These are phyloP conservation scores for Linum lewisii DNA, from an alignment of 345 rosid genomes.

Conservation along the genomic window DNA sequence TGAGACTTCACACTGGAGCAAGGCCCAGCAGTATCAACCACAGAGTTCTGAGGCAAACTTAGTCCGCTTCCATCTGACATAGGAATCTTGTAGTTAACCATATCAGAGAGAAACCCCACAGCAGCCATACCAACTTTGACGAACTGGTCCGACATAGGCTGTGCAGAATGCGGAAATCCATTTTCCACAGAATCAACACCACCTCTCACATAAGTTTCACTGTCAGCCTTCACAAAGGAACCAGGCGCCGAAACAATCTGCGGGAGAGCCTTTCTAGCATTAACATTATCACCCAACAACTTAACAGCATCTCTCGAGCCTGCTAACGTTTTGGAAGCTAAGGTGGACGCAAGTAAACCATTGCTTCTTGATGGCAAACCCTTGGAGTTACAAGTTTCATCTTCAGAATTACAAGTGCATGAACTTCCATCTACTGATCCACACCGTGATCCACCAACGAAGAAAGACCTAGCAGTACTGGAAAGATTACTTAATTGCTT, in stretches of 20 bases:
- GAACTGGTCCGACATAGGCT: slow-evolving; percentile 56
- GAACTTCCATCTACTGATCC: slow-evolving; percentile 61
- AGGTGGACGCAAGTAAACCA: slow-evolving; percentile 30
- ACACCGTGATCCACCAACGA: slow-evolving; percentile 54
- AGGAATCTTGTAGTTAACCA: slow-evolving; percentile 59
- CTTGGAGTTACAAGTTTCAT: slow-evolving; percentile 60
- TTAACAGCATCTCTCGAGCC: slow-evolving; percentile 29
- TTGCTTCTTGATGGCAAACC: slow-evolving; percentile 38
- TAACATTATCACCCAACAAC: slow-evolving; percentile 26
- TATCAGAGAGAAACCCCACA: slow-evolving; percentile 48
- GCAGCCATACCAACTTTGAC: slow-evolving; percentile 66
- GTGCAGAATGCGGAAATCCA: slow-evolving; percentile 29
- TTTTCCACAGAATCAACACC: slow-evolving; percentile 24
- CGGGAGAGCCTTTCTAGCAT: slow-evolving; percentile 21
- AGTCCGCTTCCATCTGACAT: slow-evolving; percentile 37
- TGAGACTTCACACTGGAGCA: slow-evolving; percentile 37
- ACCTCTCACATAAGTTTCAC: slow-evolving; percentile 42
- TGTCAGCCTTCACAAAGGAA: slow-evolving; percentile 32
- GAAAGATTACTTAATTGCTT: slow-evolving; percentile 67
- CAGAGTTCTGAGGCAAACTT: slow-evolving; percentile 30
- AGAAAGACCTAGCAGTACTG: slow-evolving; percentile 55
- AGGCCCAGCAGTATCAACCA: slow-evolving; percentile 53
- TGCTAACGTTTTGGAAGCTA: slow-evolving; percentile 10
- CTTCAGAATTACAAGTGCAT: slow-evolving; percentile 59
- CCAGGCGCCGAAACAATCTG: slow-evolving; percentile 31